These are phyloP conservation scores for Saccharomyces hybrid DNA, from an alignment of 1,139 yeast species.

Conservation along the genomic window DNA sequence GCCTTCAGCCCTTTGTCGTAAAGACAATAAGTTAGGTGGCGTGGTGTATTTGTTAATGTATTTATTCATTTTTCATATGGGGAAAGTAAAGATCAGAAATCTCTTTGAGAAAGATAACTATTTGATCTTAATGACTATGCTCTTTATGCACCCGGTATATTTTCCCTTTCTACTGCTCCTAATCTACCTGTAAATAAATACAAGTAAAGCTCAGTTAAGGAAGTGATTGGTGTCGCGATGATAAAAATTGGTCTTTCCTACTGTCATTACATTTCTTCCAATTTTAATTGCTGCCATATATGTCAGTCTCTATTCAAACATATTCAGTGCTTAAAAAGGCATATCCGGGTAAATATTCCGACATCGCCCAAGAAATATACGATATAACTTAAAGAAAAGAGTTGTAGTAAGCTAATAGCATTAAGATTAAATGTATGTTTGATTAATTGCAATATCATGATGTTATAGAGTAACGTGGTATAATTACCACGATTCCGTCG, in stretches of 20 bases:
- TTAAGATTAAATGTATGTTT: background rate
- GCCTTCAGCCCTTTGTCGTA: conserved; percentile 22
- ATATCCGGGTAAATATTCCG: background rate
- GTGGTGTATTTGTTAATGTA: background rate
- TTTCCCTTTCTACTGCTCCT: background rate
- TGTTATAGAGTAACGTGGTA: no score
- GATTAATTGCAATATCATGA: background rate
- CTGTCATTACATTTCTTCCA: background rate
- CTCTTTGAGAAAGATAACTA: background rate
- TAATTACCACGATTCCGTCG: background rate
- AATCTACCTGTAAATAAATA: background rate
- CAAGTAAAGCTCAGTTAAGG: background rate
- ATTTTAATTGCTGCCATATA: background rate
- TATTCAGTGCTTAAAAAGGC: background rate
- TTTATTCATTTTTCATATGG: background rate
- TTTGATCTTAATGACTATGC: background rate
- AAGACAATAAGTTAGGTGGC: conserved; percentile 14
- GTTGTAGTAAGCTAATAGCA: background rate
- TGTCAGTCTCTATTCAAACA: background rate
- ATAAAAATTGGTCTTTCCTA: background rate
- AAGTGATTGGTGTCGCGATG: background rate
- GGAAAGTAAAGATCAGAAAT: background rate
- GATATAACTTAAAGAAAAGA: background rate
- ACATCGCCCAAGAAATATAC: background rate
- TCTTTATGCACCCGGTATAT: background rate